phyloP scores from a whole-genome alignment of 1,284 basidiomycete species.

The Termitomyces sp. region DNA sequence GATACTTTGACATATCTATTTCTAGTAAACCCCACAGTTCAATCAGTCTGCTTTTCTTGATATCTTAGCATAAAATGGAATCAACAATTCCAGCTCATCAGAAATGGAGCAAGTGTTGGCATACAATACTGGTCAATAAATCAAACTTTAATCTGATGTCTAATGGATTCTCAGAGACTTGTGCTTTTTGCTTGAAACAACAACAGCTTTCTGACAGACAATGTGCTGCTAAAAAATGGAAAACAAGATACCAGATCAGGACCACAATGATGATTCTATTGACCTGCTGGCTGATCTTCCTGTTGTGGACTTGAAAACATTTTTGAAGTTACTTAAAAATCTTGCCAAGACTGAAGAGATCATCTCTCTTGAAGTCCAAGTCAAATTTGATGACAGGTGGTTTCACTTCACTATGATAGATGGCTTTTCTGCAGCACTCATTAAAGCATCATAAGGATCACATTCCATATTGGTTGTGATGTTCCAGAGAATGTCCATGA shows the following conservation, averaged over 20 bases:
- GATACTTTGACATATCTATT: no score
- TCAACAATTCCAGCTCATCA: no score
- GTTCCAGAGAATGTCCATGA: neutral
- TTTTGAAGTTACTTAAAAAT: neutral
- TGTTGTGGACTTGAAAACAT: neutral
- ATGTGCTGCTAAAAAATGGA: neutral
- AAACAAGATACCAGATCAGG: neutral
- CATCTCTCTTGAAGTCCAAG: neutral
- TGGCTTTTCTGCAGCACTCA: neutral
- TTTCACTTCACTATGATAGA: neutral
- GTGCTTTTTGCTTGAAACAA: neutral
- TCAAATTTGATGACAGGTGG: neutral
- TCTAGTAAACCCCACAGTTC: no score
- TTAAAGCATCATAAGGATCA: neutral
- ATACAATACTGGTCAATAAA: no score
- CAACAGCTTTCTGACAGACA: neutral
- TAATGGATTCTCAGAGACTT: neutral
- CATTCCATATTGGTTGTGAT: constrained; percentile 1
- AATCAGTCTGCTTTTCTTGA: no score
- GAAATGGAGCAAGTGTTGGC: no score
- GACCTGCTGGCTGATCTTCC: neutral
- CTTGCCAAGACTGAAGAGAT: neutral
- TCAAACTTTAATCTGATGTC: no score
- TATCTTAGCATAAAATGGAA: no score
- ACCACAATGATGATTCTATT: neutral